These are phyloP conservation scores for Kodamaea neixiangensis DNA, from an alignment of 805 yeast species.

Conservation along the genomic window DNA sequence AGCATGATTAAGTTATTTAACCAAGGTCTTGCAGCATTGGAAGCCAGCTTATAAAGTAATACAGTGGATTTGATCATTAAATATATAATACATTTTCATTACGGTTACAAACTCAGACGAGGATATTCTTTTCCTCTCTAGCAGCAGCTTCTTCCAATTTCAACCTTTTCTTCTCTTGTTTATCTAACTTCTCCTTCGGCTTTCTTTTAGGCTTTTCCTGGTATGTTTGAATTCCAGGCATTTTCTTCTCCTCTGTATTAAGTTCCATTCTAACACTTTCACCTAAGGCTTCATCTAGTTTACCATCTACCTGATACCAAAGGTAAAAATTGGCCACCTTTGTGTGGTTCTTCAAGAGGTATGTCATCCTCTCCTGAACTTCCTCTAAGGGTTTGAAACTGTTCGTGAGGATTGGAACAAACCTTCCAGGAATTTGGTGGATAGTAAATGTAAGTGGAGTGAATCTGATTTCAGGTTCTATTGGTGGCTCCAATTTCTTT, in stretches of 20 bases:
- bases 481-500: slow-evolving; percentile 32
- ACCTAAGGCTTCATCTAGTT: slow-evolving; percentile 64
- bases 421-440: slow-evolving; percentile 63
- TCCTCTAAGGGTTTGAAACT: slow-evolving; percentile 60
- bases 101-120: neutral
- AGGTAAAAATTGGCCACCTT: slow-evolving; percentile 62
- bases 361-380: slow-evolving; percentile 63
- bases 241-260: slow-evolving; percentile 52
- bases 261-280: slow-evolving; percentile 63
- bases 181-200: slow-evolving; percentile 27
- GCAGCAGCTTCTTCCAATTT: slow-evolving; percentile 7
- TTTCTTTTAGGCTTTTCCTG: slow-evolving; percentile 31
- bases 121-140: neutral
- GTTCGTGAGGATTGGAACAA: slow-evolving; percentile 62
- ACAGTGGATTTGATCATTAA: neutral
- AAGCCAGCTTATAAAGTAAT: slow-evolving; percentile 18
- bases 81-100: neutral
- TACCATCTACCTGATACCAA: slow-evolving; percentile 85
- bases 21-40: slow-evolving; percentile 44
- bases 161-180: slow-evolving; percentile 14
- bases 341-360: slow-evolving; percentile 58
- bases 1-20: slow-evolving; percentile 37
- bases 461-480: slow-evolving; percentile 47
- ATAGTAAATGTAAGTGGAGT: slow-evolving; percentile 70
- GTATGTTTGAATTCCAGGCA: slow-evolving; percentile 34